These are phyloP conservation scores for Russula vinacea DNA, from an alignment of 768 basidiomycete genomes.

Conservation along the genomic window DNA sequence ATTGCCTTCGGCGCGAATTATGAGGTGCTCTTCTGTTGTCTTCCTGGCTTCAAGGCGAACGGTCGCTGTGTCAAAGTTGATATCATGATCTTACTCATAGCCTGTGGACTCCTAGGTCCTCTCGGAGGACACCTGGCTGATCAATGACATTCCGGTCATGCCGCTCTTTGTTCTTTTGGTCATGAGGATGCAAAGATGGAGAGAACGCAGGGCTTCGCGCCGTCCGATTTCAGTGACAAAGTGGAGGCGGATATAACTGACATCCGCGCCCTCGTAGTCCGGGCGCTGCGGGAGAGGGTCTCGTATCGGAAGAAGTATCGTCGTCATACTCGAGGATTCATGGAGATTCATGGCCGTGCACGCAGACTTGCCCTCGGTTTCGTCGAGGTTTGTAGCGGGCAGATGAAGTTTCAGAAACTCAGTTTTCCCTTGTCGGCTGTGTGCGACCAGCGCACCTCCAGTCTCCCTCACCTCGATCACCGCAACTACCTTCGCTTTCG, in stretches of 20 bases:
- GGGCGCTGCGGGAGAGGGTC: too few species aligned
- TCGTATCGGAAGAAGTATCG: too few species aligned
- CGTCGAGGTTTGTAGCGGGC: too few species aligned
- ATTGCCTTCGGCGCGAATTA: background rate
- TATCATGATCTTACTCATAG: conserved; percentile 3
- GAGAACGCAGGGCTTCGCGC: conserved; percentile 1
- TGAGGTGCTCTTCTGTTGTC: conserved; percentile 14
- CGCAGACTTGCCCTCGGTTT: too few species aligned
- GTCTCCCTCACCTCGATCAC: too few species aligned
- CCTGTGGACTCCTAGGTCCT: conserved; percentile 7
- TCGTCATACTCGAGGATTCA: too few species aligned
- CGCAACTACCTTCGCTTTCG: background rate
- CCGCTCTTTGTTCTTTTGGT: conserved; percentile 14
- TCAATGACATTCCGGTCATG: conserved; percentile 9
- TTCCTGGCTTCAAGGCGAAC: conserved; percentile 1
- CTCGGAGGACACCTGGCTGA: background rate
- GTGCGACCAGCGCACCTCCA: background rate
- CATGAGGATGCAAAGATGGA: conserved; percentile 15
- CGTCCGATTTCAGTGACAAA: conserved; percentile 10
- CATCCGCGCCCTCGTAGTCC: conserved; percentile 1
- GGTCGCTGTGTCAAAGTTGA: conserved; percentile 13
- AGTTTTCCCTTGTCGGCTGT: too few species aligned
- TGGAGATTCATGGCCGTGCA: too few species aligned
- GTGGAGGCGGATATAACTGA: background rate
- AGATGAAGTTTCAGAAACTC: too few species aligned